Percentiles rank a stretch among this genome's conserved stretches.
Evolutionary conservation across 2,329 filamentous ascomycete species (phyloP).

Genomic region (Amesomyces nigricolor): DNA sequence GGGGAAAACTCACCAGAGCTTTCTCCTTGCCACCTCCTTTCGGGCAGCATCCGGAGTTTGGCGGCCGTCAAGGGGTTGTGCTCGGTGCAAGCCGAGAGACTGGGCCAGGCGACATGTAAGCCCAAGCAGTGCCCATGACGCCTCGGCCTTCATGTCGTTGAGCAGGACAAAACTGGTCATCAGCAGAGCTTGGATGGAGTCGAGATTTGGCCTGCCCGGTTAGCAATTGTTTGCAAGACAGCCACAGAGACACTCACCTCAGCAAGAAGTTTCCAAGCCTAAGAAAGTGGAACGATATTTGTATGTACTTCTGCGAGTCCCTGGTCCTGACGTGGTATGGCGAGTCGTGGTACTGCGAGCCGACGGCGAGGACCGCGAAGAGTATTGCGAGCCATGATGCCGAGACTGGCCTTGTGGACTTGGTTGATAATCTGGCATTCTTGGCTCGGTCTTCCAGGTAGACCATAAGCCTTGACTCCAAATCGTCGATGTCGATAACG

Average conservation of each 20-base stretch:
- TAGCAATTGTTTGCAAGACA: background rate
- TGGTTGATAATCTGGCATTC: constrained; percentile 43
- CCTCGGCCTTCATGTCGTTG: constrained; percentile 66
- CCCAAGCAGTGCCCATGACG: constrained; percentile 60
- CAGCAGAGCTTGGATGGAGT: constrained; percentile 59
- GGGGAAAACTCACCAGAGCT: constrained; percentile 43
- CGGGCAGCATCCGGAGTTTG: constrained; percentile 43
- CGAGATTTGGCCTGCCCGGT: constrained; percentile 52
- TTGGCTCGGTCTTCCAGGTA: constrained; percentile 60
- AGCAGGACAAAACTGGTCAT: constrained; percentile 58
- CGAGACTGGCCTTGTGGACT: constrained; percentile 48
- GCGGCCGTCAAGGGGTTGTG: constrained; percentile 39
- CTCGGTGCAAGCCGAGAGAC: constrained; percentile 55
- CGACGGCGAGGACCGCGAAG: constrained; percentile 59
- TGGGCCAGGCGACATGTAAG: constrained; percentile 61
- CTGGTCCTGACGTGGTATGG: constrained; percentile 56
- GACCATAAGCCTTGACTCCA: constrained; percentile 58
- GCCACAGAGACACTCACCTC: constrained; percentile 34
- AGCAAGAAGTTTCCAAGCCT: constrained; percentile 59
- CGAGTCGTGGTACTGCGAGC: constrained; percentile 61
- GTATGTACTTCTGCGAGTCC: constrained; percentile 56
- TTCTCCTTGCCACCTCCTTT: constrained; percentile 51
- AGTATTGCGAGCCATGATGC: constrained; percentile 62
- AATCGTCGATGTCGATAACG: constrained; percentile 59
- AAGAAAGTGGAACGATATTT: constrained; percentile 61